Conservation (phyloP, 2,329 filamentous ascomycete species). For the Thelonectria blattea region DNA sequence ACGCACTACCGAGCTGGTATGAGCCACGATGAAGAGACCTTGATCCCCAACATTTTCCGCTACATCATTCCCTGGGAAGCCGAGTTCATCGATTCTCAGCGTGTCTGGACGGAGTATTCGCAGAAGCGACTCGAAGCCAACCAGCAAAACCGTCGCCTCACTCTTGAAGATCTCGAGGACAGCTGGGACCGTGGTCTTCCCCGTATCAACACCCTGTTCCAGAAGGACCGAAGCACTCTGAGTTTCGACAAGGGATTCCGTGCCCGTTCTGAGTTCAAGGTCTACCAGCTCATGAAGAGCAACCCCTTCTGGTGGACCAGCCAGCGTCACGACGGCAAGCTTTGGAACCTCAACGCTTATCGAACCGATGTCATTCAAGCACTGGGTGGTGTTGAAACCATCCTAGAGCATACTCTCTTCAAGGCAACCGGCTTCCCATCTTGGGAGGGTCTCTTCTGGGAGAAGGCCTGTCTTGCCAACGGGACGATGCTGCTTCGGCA, state of each 20-base stretch:
- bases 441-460: constrained; percentile 97
- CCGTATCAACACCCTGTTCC: constrained; percentile 98
- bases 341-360: constrained; percentile 97
- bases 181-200: constrained; percentile 98
- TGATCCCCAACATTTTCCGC: constrained; percentile 98
- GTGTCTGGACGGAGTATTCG: constrained; percentile 99
- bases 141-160: constrained; percentile 93
- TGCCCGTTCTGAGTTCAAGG: constrained; percentile 93
- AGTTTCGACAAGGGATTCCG: constrained; percentile 99
- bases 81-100: constrained; percentile 98
- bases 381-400: constrained; percentile 94
- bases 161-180: constrained; percentile 94
- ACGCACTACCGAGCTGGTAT: constrained; percentile 97
- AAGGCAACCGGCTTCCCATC: constrained; percentile 96
- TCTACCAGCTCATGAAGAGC: constrained; percentile 98
- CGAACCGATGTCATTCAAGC: constrained; percentile 97
- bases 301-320: constrained; percentile 99
- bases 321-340: constrained; percentile 93
- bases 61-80: constrained; percentile 99
- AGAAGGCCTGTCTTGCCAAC: constrained; percentile 60
- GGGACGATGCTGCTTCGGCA: constrained; percentile 52
- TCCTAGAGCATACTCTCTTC: constrained; percentile 95
- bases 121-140: constrained; percentile 97
- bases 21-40: constrained; percentile 96
- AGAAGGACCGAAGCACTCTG: constrained; percentile 95